Percentiles rank a stretch among this genome's conserved stretches.
These are phyloP conservation scores for Cyclotella kingstonii DNA, from an alignment of 108 stramenopile species.

Conservation along the genomic window DNA sequence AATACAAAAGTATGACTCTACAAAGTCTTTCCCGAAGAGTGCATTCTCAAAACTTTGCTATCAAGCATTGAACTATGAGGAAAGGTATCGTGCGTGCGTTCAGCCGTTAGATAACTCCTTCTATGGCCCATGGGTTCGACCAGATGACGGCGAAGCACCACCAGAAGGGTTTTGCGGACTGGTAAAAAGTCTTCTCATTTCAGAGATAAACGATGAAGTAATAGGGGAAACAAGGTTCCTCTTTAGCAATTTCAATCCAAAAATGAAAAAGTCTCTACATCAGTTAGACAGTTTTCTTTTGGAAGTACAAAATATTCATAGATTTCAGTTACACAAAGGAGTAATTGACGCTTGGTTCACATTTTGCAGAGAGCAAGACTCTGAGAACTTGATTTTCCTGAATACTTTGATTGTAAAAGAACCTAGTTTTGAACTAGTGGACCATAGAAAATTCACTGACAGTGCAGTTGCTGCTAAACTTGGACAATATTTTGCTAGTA, in stretches of 20 bases:
- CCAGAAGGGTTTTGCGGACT: constrained; percentile 8
- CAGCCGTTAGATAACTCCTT: not conserved
- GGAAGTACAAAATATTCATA: not conserved
- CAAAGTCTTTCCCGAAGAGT: constrained; percentile 18
- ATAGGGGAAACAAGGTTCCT: not conserved
- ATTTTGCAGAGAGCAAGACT: constrained; percentile 27
- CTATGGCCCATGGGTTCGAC: constrained; percentile 25
- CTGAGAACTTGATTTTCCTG: constrained; percentile 7
- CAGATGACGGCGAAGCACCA: constrained; percentile 14
- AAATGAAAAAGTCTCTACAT: constrained; percentile 24
- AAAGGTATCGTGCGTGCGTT: not conserved
- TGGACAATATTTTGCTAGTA: constrained; percentile 40
- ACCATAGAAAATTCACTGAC: not conserved
- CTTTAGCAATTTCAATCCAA: constrained; percentile 5
- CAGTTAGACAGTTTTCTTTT: constrained; percentile 19
- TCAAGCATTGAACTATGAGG: constrained; percentile 2
- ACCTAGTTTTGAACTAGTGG: too few species aligned
- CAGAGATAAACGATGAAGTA: not conserved
- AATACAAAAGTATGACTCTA: constrained; percentile 6
- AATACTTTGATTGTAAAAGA: not conserved
- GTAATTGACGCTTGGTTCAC: constrained; percentile 15
- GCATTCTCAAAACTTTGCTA: constrained; percentile 24
- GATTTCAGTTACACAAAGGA: not conserved
- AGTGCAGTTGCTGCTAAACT: constrained; percentile 20
- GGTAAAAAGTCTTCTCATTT: not conserved